phyloP scores from a whole-genome alignment of 768 basidiomycete genomes.

The Phaeotremella skinneri region DNA sequence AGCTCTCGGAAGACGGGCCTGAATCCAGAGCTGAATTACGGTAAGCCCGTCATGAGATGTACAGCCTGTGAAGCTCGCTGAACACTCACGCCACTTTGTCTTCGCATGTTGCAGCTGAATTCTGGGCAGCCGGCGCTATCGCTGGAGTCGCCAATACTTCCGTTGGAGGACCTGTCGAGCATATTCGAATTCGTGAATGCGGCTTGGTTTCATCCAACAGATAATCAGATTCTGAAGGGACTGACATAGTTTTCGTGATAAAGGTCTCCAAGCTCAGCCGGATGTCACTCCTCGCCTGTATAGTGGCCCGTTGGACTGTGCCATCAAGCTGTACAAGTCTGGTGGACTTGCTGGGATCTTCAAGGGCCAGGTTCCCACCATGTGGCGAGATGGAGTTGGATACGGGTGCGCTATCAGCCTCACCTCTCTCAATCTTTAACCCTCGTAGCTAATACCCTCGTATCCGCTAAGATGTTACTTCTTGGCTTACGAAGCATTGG shows the following conservation, averaged over 20 bases:
- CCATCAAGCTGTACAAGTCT: conserved; percentile 71
- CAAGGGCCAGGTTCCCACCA: conserved; percentile 87
- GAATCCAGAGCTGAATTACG: conserved; percentile 67
- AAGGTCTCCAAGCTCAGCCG: conserved; percentile 89
- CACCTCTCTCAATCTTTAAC: conserved; percentile 41
- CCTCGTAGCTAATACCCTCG: conserved; percentile 56
- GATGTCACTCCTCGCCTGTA: conserved; percentile 67
- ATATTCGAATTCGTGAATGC: conserved; percentile 85
- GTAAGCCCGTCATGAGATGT: conserved; percentile 49
- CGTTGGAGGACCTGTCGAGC: conserved; percentile 94
- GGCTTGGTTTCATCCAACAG: background rate
- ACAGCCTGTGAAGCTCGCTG: background rate
- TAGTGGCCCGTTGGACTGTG: conserved; percentile 80
- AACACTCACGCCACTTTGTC: too few relatives aligned
- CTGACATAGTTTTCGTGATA: background rate
- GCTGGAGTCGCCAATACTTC: conserved; percentile 89
- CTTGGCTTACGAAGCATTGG: conserved; percentile 84
- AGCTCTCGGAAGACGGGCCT: conserved; percentile 60
- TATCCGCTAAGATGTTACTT: conserved; percentile 63
- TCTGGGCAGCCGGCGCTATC: conserved; percentile 71
- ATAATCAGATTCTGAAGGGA: background rate
- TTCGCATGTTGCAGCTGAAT: conserved; percentile 57
- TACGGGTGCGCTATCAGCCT: conserved; percentile 44
- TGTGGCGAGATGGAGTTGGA: conserved; percentile 58
- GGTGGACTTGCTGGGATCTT: conserved; percentile 81